Conservation (phyloP, 225 moss, liverwort and hornwort genomes). For the Lunularia cruciata region DNA sequence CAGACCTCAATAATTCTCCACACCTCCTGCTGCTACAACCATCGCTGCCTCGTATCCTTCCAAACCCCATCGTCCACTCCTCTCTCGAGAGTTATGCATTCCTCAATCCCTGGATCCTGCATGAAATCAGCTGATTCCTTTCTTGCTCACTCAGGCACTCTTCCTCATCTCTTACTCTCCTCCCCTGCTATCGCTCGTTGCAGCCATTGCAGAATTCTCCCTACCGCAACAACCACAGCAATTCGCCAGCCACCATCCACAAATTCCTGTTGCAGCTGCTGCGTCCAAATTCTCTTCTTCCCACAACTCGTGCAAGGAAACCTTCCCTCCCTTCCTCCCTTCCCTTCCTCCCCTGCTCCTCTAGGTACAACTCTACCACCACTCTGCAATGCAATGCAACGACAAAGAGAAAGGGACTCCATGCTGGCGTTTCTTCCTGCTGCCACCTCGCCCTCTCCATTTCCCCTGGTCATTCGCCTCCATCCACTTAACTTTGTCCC, state of each 20-base stretch:
- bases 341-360: not conserved
- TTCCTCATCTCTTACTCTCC: constrained; percentile 9
- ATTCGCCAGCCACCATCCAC: not conserved
- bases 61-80: not conserved
- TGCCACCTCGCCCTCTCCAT: constrained; percentile 11
- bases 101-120: constrained; percentile 17
- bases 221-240: constrained; percentile 2
- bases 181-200: constrained; percentile 6
- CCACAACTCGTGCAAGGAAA: constrained; percentile 9
- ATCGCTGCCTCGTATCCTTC: not conserved
- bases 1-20: constrained; percentile 7
- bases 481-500: too few relatives aligned
- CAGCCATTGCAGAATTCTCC: not conserved
- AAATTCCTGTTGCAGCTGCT: not conserved
- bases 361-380: not conserved
- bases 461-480: not conserved
- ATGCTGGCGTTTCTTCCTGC: constrained; percentile 18
- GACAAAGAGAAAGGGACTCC: constrained; percentile 4
- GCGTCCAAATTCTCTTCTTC: not conserved
- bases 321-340: not conserved
- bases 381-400: not conserved
- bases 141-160: not conserved
- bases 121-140: constrained; percentile 23
- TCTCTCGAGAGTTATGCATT: not conserved
- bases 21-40: constrained; percentile 8